phyloP scores from a whole-genome alignment of 768 basidiomycete genomes.

The Phanerochaete sordida region DNA sequence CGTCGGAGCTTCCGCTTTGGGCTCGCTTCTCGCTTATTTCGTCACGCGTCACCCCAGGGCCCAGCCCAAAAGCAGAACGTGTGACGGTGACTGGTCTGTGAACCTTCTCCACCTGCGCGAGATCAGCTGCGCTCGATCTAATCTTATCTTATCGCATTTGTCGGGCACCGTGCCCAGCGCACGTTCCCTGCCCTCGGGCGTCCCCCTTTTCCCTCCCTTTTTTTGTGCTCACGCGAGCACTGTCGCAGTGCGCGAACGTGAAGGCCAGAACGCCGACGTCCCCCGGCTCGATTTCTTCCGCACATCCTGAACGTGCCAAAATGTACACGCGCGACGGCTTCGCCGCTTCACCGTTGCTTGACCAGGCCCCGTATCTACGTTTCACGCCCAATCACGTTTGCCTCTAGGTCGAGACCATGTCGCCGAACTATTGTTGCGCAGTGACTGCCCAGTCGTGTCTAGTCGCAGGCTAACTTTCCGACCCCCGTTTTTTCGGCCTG shows the following conservation, averaged over 20 bases:
- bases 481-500: not conserved
- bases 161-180: not conserved
- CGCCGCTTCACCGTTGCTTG: not conserved
- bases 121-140: slow-evolving; percentile 8
- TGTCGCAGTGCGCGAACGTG: slow-evolving; percentile 1
- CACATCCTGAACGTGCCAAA: not conserved
- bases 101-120: not conserved
- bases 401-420: not conserved
- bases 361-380: not conserved
- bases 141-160: slow-evolving; percentile 11
- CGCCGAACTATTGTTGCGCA: not conserved
- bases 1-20: not conserved
- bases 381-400: slow-evolving; percentile 4
- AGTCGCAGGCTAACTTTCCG: not conserved
- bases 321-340: not conserved
- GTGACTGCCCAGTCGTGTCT: not conserved
- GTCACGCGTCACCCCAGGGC: not conserved
- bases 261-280: not conserved
- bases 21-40: not conserved
- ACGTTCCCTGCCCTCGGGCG: slow-evolving; percentile 2
- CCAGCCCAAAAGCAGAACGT: not conserved
- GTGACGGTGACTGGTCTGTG: not conserved
- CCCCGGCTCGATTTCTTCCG: not conserved
- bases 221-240: not conserved
- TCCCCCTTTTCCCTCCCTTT: not conserved